A percentile compares a stretch with the other conserved stretches of the same genome.
These are phyloP conservation scores for Fusarium sororula DNA, from an alignment of 2,329 filamentous ascomycete genomes.

Conservation along the genomic window DNA sequence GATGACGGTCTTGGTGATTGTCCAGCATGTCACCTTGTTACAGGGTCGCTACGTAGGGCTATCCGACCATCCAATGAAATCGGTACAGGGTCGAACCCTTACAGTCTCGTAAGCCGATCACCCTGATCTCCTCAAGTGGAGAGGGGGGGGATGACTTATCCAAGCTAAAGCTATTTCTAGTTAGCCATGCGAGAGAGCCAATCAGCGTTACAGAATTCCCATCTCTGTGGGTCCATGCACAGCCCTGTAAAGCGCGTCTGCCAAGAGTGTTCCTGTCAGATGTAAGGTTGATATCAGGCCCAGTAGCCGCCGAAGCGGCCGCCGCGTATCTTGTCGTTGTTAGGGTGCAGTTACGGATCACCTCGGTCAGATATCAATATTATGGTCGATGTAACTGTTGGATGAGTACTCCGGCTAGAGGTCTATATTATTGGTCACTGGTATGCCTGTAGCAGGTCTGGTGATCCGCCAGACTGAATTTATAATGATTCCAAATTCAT, in stretches of 20 bases:
- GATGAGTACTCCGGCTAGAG: not conserved
- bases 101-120: too few relatives aligned
- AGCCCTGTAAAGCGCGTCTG: not conserved
- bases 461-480: not conserved
- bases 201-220: not conserved
- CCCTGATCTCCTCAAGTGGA: too few relatives aligned
- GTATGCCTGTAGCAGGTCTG: not conserved
- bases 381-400: not conserved
- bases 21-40: not conserved
- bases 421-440: not conserved
- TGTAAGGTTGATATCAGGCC: not conserved
- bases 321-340: not conserved
- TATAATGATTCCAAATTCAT: not conserved
- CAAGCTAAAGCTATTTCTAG: not conserved
- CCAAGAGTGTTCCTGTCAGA: not conserved
- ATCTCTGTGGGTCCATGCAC: not conserved
- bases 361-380: not conserved
- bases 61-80: not conserved
- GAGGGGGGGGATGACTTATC: not conserved
- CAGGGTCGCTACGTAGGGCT: not conserved
- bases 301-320: not conserved
- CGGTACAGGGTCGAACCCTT: not conserved
- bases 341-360: not conserved
- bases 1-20: not conserved
- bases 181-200: not conserved